phyloP scores from a whole-genome alignment of 192 early-diverging fungal species.

The Coemansia nantahalensis region DNA sequence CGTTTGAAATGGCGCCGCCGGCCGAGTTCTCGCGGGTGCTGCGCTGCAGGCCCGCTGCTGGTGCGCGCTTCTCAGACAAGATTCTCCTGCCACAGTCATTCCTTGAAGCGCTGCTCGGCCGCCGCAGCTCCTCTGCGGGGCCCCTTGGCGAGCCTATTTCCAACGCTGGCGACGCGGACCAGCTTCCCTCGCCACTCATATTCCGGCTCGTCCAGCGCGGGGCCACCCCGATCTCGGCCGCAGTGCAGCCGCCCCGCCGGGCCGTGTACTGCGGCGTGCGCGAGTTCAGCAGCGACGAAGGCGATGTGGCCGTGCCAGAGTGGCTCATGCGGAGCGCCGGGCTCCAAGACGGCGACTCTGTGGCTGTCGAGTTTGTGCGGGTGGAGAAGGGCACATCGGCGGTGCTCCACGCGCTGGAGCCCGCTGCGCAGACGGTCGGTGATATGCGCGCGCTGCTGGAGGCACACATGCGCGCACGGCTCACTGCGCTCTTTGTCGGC shows the following conservation, averaged over 20 bases:
- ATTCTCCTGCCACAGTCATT: slow-evolving; percentile 33
- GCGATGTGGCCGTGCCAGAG: slow-evolving; percentile 44
- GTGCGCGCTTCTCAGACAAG: slow-evolving; percentile 24
- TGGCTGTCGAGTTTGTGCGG: slow-evolving; percentile 56
- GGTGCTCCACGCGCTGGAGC: slow-evolving; percentile 56
- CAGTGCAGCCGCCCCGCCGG: not conserved
- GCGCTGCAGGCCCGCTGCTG: slow-evolving; percentile 4
- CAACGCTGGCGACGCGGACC: slow-evolving; percentile 1
- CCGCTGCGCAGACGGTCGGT: slow-evolving; percentile 2
- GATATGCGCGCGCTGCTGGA: slow-evolving; percentile 63
- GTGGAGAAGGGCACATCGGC: slow-evolving; percentile 68
- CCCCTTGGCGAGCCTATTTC: too few species aligned
- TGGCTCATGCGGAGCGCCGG: slow-evolving; percentile 56
- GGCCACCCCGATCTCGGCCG: not conserved
- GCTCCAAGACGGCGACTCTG: slow-evolving; percentile 43
- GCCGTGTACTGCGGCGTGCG: slow-evolving; percentile 59
- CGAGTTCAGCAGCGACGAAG: slow-evolving; percentile 66
- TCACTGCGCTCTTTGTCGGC: slow-evolving; percentile 67
- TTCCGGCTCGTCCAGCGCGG: slow-evolving; percentile 14
- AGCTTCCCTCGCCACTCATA: slow-evolving; percentile 37
- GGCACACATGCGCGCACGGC: slow-evolving; percentile 60
- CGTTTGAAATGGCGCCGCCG: slow-evolving; percentile 6
- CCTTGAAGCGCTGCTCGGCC: slow-evolving; percentile 18
- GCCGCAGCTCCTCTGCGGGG: too few species aligned
- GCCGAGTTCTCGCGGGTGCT: slow-evolving; percentile 15